A percentile compares a stretch with the other conserved stretches of the same genome.
These are phyloP conservation scores for Coriaria nepalensis DNA, from an alignment of 306 rosid genomes.

Conservation along the genomic window DNA sequence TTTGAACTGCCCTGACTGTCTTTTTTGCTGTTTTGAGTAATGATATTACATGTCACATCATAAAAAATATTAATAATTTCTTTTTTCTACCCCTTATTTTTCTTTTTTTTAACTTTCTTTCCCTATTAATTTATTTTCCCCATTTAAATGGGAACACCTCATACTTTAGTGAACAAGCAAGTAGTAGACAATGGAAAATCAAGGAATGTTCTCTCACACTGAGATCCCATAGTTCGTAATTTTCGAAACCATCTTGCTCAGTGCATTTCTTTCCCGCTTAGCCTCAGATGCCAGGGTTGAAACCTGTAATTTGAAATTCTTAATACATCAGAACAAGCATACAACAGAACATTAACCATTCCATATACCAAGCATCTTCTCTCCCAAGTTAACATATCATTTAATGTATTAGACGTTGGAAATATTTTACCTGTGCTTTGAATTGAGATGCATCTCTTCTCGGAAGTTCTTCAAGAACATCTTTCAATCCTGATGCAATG, in stretches of 20 bases:
- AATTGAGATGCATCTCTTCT: slow-evolving; percentile 64
- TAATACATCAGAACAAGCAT: slow-evolving; percentile 2
- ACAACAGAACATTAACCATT: not conserved
- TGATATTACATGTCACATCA: no score
- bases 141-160: no score
- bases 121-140: no score
- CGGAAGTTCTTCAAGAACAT: slow-evolving; percentile 72
- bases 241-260: slow-evolving; percentile 64
- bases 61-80: no score
- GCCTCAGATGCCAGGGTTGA: slow-evolving; percentile 56
- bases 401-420: not conserved
- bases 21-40: no score
- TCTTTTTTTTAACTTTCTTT: no score
- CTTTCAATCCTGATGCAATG: slow-evolving; percentile 58
- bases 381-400: not conserved
- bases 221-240: slow-evolving; percentile 83
- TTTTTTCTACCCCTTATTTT: no score
- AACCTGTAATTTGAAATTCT: slow-evolving; percentile 36
- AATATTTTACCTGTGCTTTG: slow-evolving; percentile 49
- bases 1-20: no score
- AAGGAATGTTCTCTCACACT: slow-evolving; percentile 30
- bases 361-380: not conserved
- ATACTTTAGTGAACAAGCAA: no score
- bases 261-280: slow-evolving; percentile 48
- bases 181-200: no score